Percentiles rank a stretch among this genome's conserved stretches.
Evolutionary conservation across 495 filamentous ascomycete species (phyloP).

Genomic region (Rostrohypoxylon terebratum): DNA sequence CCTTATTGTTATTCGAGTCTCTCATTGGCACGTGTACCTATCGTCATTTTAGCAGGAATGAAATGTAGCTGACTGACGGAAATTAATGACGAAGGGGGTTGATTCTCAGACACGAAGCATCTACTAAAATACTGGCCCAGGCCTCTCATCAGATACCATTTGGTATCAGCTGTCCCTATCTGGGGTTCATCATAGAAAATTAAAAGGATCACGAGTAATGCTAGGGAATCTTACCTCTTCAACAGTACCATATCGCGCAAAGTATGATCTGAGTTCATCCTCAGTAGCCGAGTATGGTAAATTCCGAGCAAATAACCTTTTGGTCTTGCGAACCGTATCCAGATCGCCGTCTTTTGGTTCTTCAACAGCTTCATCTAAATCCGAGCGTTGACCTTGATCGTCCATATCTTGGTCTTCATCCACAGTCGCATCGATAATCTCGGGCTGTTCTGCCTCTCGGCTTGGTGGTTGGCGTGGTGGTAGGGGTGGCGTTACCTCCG

Average conservation of each 20-base stretch:
- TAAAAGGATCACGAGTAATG: conserved; percentile 31
- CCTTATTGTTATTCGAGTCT: conserved; percentile 44
- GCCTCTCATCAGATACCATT: conserved; percentile 66
- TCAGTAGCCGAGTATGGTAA: conserved; percentile 83
- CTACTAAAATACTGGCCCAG: conserved; percentile 74
- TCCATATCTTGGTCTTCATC: conserved; percentile 44
- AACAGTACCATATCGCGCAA: conserved; percentile 75
- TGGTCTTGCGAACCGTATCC: conserved; percentile 66
- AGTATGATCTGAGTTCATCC: conserved; percentile 77
- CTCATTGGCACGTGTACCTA: conserved; percentile 51
- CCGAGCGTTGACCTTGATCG: conserved; percentile 39
- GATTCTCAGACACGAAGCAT: conserved; percentile 66
- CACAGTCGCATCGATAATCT: conserved; percentile 43
- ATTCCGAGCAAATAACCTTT: conserved; percentile 88
- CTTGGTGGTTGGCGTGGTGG: conserved; percentile 7
- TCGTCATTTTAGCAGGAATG: conserved; percentile 50
- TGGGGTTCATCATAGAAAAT: conserved; percentile 84
- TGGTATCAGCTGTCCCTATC: conserved; percentile 99
- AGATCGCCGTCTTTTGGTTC: conserved; percentile 51
- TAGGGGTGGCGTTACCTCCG: conserved; percentile 13
- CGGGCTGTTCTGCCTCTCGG: conserved; percentile 38
- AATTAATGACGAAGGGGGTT: conserved; percentile 46
- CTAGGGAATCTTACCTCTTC: conserved; percentile 79
- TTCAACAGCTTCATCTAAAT: conserved; percentile 42
- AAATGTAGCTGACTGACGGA: conserved; percentile 33